These are phyloP conservation scores for Tylopilus felleus DNA, from an alignment of 768 basidiomycete genomes.

Conservation along the genomic window DNA sequence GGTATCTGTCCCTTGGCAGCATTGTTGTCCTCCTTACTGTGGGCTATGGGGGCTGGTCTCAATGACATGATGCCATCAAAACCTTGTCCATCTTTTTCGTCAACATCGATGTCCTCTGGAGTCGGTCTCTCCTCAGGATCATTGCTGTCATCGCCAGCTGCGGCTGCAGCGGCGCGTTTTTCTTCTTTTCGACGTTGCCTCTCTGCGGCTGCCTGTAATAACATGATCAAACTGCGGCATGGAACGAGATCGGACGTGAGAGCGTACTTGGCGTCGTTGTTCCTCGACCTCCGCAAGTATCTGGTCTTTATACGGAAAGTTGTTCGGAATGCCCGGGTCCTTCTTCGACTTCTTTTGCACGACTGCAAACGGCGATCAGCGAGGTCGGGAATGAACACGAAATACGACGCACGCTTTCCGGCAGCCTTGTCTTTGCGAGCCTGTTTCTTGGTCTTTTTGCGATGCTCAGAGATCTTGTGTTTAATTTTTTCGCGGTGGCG, in stretches of 20 bases:
- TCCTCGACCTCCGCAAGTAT: conserved; percentile 88
- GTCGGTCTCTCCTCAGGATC: conserved; percentile 24
- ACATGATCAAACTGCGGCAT: background rate
- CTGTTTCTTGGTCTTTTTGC: conserved; percentile 70
- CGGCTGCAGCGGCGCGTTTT: conserved; percentile 42
- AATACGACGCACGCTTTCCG: conserved; percentile 69
- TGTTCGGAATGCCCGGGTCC: conserved; percentile 92
- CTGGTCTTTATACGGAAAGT: conserved; percentile 92
- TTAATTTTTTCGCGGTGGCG: conserved; percentile 69
- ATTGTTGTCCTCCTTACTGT: background rate
- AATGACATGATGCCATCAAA: conserved; percentile 40
- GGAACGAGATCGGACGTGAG: background rate
- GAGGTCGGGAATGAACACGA: background rate
- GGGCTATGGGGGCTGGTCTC: background rate
- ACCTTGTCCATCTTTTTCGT: conserved; percentile 26
- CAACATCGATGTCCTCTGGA: conserved; percentile 29
- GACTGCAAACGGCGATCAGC: conserved; percentile 8
- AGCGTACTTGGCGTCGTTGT: conserved; percentile 62
- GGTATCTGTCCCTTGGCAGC: conserved; percentile 7
- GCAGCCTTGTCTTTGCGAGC: conserved; percentile 71
- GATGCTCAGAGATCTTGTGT: conserved; percentile 72
- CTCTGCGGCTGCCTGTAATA: conserved; percentile 66
- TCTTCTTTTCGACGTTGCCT: conserved; percentile 65
- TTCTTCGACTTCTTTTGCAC: conserved; percentile 52
- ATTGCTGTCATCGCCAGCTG: conserved; percentile 29